These are phyloP conservation scores for Ogataea saltuana DNA, from an alignment of 805 yeast genomes.

Conservation along the genomic window DNA sequence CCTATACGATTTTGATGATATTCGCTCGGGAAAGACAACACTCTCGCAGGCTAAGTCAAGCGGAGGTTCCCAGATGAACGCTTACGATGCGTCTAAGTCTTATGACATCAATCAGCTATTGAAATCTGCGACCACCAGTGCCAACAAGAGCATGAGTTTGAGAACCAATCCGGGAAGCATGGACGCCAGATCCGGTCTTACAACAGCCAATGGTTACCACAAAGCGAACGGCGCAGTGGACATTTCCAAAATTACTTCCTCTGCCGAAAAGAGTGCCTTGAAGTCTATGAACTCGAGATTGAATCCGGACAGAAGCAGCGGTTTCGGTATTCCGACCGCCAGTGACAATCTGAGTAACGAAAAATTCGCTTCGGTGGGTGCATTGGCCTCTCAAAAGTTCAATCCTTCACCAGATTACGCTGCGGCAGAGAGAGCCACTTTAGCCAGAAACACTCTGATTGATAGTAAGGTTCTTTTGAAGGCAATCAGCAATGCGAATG, in stretches of 20 bases:
- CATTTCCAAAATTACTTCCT: conserved; percentile 50
- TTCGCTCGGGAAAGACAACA: conserved; percentile 41
- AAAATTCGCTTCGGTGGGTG: conserved; percentile 55
- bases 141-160: conserved; percentile 45
- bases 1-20: conserved; percentile 44
- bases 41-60: conserved; percentile 30
- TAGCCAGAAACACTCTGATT: conserved; percentile 39
- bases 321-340: conserved; percentile 43
- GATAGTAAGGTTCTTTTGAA: conserved; percentile 46
- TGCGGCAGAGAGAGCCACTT: conserved; percentile 41
- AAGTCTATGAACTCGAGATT: conserved; percentile 32
- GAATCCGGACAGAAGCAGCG: conserved; percentile 25
- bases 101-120: conserved; percentile 34
- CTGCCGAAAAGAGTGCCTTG: conserved; percentile 45
- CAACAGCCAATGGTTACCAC: conserved; percentile 30
- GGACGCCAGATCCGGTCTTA: conserved; percentile 35
- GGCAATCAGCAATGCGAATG: conserved; percentile 54
- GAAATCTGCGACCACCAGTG: conserved; percentile 38
- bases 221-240: conserved; percentile 48
- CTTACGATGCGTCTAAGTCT: conserved; percentile 32
- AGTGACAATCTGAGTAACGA: conserved; percentile 44
- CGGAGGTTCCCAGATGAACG: conserved; percentile 31
- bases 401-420: conserved; percentile 42
- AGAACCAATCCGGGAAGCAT: conserved; percentile 45
- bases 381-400: conserved; percentile 52